phyloP scores from a whole-genome alignment of 345 rosid species.

The Camelina laxa region DNA sequence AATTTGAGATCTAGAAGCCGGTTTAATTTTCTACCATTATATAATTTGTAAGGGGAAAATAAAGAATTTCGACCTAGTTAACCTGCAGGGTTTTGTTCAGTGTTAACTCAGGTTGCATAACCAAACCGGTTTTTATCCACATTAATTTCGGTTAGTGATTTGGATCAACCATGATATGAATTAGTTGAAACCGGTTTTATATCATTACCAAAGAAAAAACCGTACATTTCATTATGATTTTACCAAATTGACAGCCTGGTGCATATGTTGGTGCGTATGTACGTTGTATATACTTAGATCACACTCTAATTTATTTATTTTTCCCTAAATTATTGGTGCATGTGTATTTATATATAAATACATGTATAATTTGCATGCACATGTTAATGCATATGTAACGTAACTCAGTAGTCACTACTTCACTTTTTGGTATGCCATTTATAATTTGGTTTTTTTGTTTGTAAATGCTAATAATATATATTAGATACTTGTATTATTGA shows the following conservation, averaged over 20 bases:
- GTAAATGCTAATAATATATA: neutral
- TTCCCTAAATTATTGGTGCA: slow-evolving; percentile 33
- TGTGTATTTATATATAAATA: slow-evolving; percentile 22
- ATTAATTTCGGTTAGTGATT: slow-evolving; percentile 17
- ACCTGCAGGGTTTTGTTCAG: neutral
- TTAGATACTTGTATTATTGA: neutral
- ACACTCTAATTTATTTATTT: slow-evolving; percentile 15
- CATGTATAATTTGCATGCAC: slow-evolving; percentile 35
- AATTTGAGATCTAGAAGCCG: neutral
- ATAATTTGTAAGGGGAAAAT: neutral
- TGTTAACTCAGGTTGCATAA: neutral
- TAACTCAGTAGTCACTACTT: slow-evolving; percentile 13
- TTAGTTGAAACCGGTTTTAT: neutral
- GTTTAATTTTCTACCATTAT: neutral
- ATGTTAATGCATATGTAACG: slow-evolving; percentile 36
- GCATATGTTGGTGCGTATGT: slow-evolving; percentile 10
- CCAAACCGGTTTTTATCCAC: slow-evolving; percentile 17
- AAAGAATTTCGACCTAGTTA: neutral
- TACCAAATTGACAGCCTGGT: slow-evolving; percentile 36
- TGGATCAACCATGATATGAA: neutral
- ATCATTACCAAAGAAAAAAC: neutral
- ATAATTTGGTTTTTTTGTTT: neutral
- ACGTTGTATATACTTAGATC: slow-evolving; percentile 33
- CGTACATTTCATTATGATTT: slow-evolving; percentile 22
- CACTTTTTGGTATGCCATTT: slow-evolving; percentile 27